Evolutionary conservation across 352 stramenopile species (phyloP), one percentile per base, ranked within the genome.

Genomic region (Blastocystis sp.): DNA sequence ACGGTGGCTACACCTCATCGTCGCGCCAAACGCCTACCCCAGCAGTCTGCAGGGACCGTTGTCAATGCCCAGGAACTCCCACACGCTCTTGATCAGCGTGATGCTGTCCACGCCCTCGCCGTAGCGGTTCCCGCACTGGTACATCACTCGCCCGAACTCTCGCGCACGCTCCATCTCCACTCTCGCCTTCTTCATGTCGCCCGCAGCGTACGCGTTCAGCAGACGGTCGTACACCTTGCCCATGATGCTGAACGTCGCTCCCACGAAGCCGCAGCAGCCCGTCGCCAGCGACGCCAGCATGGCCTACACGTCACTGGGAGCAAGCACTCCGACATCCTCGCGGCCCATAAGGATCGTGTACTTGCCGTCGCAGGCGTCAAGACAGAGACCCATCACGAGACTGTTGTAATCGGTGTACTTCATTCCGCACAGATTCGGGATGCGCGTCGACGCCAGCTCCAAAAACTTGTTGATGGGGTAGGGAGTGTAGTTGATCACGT

Each of bases 351-450:
- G 24, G 13, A 89, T 62, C 19, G 45, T 78, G 59, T 77, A 89
- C 31, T 71, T 74, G 24, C 67, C 63, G 50, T 89, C 33, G 50
- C 67, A 63, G 50, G 67, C 59, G 35, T 89, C 60, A 19, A 89
- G 35, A 41, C 79, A 89, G 6, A 89, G 61, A 60, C 79, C 79
- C 63, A 89, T 77, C 29, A 77, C 79, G 29, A 89, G 66, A 31
- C 55, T 77, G 29, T 89, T 89, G 67, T 89, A 89, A 21, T 89
- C 79, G 0, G 79, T 89, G 29, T 60, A 89, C 37, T 89, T 89
- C 79, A 89, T 89, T 26, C 79, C 79, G 60, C 79, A 89, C 3
- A 89, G 61, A 26, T 89, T 89, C 45, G 79, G 79, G 79, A 89
- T 79, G 60, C 79, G 79, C 29, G 41, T 35, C 19, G 63, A 60